These are phyloP conservation scores for Colletotrichum sp. DNA, from an alignment of 2,329 filamentous ascomycete genomes.

Conservation along the genomic window DNA sequence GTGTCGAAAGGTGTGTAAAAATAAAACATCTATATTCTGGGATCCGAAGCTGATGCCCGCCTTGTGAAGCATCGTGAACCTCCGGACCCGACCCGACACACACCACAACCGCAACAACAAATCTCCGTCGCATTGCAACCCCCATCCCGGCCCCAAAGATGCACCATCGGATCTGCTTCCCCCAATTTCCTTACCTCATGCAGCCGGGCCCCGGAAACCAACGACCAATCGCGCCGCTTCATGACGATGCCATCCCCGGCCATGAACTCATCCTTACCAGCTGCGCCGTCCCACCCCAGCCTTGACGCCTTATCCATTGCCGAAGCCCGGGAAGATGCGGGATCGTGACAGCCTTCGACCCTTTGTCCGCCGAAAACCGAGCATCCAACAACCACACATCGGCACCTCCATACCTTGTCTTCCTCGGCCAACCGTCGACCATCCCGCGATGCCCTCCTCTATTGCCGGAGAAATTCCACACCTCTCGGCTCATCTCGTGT, in stretches of 20 bases:
- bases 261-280: constrained; percentile 9
- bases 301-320: constrained; percentile 2
- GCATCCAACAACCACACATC: background rate
- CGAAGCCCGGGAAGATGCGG: constrained; percentile 21
- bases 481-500: constrained; percentile 15
- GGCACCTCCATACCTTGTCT: background rate
- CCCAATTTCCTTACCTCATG: constrained; percentile 11
- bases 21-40: background rate
- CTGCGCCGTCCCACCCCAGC: background rate
- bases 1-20: background rate
- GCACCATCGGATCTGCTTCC: background rate
- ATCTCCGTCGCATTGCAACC: background rate
- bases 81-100: background rate
- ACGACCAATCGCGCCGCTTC: constrained; percentile 12
- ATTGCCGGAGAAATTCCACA: constrained; percentile 6
- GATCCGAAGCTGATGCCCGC: background rate
- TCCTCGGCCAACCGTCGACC: constrained; percentile 4
- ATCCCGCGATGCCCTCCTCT: background rate
- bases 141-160: background rate
- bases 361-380: constrained; percentile 17
- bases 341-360: background rate
- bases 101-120: constrained; percentile 7
- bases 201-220: constrained; percentile 10
- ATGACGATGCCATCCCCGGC: constrained; percentile 7
- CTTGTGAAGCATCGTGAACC: background rate